phyloP scores from a whole-genome alignment of 768 basidiomycete genomes.

The Termitomyces sp. region DNA sequence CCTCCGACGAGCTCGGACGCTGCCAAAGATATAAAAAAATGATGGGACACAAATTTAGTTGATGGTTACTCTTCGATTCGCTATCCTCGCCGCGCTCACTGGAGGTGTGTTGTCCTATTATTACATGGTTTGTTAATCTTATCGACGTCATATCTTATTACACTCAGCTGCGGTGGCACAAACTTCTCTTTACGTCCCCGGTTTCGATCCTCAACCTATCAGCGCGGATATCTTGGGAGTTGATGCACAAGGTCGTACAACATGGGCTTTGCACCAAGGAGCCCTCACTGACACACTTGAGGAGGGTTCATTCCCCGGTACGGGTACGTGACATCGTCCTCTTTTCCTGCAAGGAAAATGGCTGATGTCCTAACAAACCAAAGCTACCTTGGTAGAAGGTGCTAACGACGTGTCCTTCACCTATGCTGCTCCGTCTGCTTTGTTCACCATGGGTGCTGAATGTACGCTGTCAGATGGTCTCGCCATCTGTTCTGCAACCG shows the following conservation, averaged over 20 bases:
- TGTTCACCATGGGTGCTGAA: slow-evolving; percentile 13
- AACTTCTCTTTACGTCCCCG: slow-evolving; percentile 20
- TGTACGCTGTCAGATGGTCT: slow-evolving; percentile 14
- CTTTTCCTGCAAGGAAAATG: not conserved
- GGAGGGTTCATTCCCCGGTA: slow-evolving; percentile 13
- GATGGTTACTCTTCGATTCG: not conserved
- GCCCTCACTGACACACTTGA: slow-evolving; percentile 10
- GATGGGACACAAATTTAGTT: not conserved
- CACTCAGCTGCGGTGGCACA: slow-evolving; percentile 16
- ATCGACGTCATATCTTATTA: not conserved
- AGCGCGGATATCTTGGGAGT: slow-evolving; percentile 22
- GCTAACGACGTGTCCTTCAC: slow-evolving; percentile 16
- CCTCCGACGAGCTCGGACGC: too few species aligned
- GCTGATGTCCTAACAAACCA: not conserved
- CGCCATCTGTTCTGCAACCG: slow-evolving; percentile 17
- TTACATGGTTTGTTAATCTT: not conserved
- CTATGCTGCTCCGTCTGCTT: slow-evolving; percentile 9
- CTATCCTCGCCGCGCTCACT: not conserved
- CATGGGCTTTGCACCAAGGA: slow-evolving; percentile 19
- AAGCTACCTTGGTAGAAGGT: slow-evolving; percentile 23
- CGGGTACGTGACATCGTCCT: slow-evolving; percentile 9
- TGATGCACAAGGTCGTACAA: slow-evolving; percentile 20
- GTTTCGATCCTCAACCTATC: slow-evolving; percentile 21
- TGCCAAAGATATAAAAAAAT: not conserved
- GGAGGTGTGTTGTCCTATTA: not conserved